Base-by-base conservation (phyloP, 2,329 filamentous ascomycete species). In the Fusarium devonianum region DNA sequence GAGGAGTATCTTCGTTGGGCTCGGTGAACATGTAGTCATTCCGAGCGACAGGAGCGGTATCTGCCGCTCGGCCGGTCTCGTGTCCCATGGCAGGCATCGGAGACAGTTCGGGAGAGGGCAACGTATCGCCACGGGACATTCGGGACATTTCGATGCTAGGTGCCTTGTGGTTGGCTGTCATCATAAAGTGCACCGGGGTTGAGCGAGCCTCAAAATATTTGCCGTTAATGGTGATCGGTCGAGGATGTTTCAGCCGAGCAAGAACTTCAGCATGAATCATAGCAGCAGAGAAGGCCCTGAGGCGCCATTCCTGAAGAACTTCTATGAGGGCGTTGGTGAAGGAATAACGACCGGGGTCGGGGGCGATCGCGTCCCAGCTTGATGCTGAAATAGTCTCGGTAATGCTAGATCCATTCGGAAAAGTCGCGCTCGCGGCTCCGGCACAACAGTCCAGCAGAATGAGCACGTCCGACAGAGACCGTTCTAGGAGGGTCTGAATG, bases 361-460 rank as follows among this genome's bases (percentile, higher is more conserved):
- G 81, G 9, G 82, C 81, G 40, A 83, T 83, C 32, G 81, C 80
- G 49, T 85, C 81, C 81, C 81, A 85, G 41, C 81, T 83, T 2
- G 81, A 84, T 4, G 82, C 82, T 5, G 81, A 84, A 56, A 85
- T 84, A 7, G 81, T 83, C 67, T 84, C 82, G 3, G 81, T 85
- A 58, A 83, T 82, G 64, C 80, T 83, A 55, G 76, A 77, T 13
- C 82, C 81, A 13, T 75, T 82, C 5, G 80, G 78, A 40, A 83
- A 83, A 1, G 81, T 83, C 11, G 81, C 81, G 52, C 81, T 84
- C 33, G 82, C 82, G 29, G 82, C 82, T 10, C 81, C 81, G 6
- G 82, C 81, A 60, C 82, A 85, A 58, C 82, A 84, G 62, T 84
- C 82, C 11, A 85, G 67, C 1, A 84, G 71, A 43, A 85, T 83